Percentiles rank a stretch among this genome's conserved stretches.
Evolutionary conservation across 2,329 filamentous ascomycete species (phyloP).

Genomic region (Calonectria crousiana): DNA sequence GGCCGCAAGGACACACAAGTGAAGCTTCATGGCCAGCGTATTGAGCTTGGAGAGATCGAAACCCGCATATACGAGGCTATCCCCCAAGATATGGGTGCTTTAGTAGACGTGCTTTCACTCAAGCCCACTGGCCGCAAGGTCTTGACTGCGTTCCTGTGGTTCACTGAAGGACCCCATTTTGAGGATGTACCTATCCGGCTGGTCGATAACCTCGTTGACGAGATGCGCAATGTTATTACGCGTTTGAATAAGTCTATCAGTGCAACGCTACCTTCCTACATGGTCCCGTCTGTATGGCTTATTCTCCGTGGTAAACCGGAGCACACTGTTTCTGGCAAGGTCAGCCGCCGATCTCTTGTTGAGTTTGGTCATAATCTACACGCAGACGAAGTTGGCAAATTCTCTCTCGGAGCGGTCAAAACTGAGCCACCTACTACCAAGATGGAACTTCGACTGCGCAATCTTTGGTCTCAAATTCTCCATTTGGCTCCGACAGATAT

Average conservation of each 20-base stretch:
- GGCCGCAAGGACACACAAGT: slow-evolving; percentile 46
- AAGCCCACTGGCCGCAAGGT: slow-evolving; percentile 13
- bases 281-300: slow-evolving; percentile 27
- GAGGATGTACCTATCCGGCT: not conserved
- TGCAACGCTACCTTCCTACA: slow-evolving; percentile 31
- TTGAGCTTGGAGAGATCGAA: slow-evolving; percentile 47
- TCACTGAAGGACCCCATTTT: slow-evolving; percentile 4
- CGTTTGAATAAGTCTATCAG: slow-evolving; percentile 16
- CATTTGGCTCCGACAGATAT: slow-evolving; percentile 37
- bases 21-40: slow-evolving; percentile 48
- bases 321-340: slow-evolving; percentile 33
- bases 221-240: slow-evolving; percentile 6
- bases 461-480: slow-evolving; percentile 27
- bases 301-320: slow-evolving; percentile 31
- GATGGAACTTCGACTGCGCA: not conserved
- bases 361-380: not conserved
- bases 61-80: slow-evolving; percentile 28
- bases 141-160: slow-evolving; percentile 20
- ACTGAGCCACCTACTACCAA: not conserved
- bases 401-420: slow-evolving; percentile 8
- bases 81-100: slow-evolving; percentile 34
- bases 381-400: not conserved
- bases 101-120: slow-evolving; percentile 26
- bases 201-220: not conserved
- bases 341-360: slow-evolving; percentile 28